These are phyloP conservation scores for Ogataea thermomethanolica DNA, from an alignment of 805 yeast species.

Conservation along the genomic window DNA sequence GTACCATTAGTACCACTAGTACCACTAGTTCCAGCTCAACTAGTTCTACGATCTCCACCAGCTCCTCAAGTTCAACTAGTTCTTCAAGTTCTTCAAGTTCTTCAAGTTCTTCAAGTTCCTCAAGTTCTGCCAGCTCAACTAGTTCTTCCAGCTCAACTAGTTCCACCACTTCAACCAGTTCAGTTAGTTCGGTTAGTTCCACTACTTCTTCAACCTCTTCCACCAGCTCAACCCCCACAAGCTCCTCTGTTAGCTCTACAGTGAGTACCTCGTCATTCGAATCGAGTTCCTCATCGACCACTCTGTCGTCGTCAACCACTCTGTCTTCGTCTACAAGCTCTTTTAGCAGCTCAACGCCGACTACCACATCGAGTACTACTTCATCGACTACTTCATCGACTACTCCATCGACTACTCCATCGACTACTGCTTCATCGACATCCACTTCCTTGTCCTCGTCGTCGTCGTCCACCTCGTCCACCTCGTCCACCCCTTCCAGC, in stretches of 20 bases:
- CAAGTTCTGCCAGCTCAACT: constrained; percentile 1
- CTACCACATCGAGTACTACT: constrained; percentile 18
- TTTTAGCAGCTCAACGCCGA: too few species aligned
- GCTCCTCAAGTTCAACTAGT: constrained; percentile 2
- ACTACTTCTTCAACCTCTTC: constrained; percentile 15
- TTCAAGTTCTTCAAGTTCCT: not conserved
- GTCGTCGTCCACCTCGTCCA: not conserved
- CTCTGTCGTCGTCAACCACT: constrained; percentile 2
- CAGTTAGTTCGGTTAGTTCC: constrained; percentile 16
- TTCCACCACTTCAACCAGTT: constrained; percentile 6
- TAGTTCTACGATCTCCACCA: constrained; percentile 1
- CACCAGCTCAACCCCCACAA: constrained; percentile 11
- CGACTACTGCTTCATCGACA: not conserved
- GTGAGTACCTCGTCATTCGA: constrained; percentile 19
- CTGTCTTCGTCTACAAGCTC: too few species aligned
- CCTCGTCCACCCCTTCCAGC: constrained; percentile 1
- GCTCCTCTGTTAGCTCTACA: constrained; percentile 8
- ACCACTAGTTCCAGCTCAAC: too few species aligned
- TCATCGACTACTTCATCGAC: constrained; percentile 8
- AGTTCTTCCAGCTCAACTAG: constrained; percentile 1
- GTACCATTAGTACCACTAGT: too few species aligned
- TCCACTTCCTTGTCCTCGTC: constrained; percentile 1
- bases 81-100: constrained; percentile 1
- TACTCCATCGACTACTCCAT: not conserved
- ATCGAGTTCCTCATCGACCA: constrained; percentile 15